Evolutionary conservation across 768 basidiomycete species (phyloP).

Genomic region (Auricularia auricula-judae): DNA sequence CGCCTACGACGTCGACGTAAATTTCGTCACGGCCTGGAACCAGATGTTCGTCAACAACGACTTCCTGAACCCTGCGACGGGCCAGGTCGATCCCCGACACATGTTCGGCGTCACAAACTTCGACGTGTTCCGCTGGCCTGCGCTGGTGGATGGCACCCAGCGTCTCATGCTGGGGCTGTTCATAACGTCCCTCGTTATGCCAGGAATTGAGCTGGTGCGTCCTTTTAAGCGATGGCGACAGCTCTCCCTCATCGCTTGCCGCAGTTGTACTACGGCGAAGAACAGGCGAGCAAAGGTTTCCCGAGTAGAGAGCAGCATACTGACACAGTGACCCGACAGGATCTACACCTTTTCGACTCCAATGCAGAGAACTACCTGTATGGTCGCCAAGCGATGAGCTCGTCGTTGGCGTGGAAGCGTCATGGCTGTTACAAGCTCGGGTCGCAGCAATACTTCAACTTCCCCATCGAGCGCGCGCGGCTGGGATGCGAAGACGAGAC

Average conservation of each 20-base stretch:
- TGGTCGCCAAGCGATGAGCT: constrained; percentile 86
- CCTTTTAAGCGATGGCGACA: neutral
- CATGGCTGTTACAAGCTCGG: constrained; percentile 90
- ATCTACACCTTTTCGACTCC: neutral
- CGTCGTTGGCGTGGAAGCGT: constrained; percentile 76
- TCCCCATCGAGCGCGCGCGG: constrained; percentile 68
- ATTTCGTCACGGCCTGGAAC: constrained; percentile 88
- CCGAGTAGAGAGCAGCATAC: neutral
- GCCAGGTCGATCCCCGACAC: constrained; percentile 68
- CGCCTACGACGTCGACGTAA: constrained; percentile 71
- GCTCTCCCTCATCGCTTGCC: neutral
- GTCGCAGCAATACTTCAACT: constrained; percentile 88
- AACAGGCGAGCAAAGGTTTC: constrained; percentile 35
- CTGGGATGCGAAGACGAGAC: constrained; percentile 82
- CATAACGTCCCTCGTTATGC: constrained; percentile 70
- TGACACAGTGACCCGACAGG: neutral
- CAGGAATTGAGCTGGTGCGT: constrained; percentile 70
- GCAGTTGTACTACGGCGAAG: constrained; percentile 81
- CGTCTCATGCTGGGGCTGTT: constrained; percentile 68
- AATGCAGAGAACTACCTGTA: neutral
- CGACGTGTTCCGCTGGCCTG: constrained; percentile 91
- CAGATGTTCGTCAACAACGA: constrained; percentile 85
- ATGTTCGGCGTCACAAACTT: constrained; percentile 92
- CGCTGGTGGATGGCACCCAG: constrained; percentile 74
- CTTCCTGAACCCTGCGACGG: constrained; percentile 61